Evolutionary conservation across 1,284 basidiomycete species (phyloP).

Genomic region (Sutorius eximius): DNA sequence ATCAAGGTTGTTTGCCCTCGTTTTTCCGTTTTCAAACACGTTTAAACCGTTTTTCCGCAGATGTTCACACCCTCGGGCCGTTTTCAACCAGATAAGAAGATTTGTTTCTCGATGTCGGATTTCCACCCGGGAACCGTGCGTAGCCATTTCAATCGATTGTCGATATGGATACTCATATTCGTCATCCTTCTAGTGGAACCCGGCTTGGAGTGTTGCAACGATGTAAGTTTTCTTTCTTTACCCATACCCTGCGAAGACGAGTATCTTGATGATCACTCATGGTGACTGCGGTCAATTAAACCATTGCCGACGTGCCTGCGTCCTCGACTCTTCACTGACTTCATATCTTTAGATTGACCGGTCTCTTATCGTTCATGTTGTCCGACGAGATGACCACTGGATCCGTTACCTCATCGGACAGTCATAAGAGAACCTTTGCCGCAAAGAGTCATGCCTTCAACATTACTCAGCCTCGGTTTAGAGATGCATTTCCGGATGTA

Average conservation of each 20-base stretch:
- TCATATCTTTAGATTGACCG: slow-evolving; percentile 71
- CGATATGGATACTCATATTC: not conserved
- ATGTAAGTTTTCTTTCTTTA: slow-evolving; percentile 57
- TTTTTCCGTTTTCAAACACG: not conserved
- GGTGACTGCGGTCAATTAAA: slow-evolving; percentile 15
- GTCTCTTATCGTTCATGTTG: slow-evolving; percentile 93
- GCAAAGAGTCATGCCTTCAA: slow-evolving; percentile 85
- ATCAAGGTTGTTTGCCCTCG: slow-evolving; percentile 74
- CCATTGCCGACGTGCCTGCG: slow-evolving; percentile 12
- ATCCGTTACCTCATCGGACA: slow-evolving; percentile 78
- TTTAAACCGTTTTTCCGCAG: slow-evolving; percentile 39
- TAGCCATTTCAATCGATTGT: slow-evolving; percentile 17
- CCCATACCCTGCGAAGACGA: slow-evolving; percentile 5
- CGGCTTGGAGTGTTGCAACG: slow-evolving; percentile 90
- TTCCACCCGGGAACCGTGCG: slow-evolving; percentile 88
- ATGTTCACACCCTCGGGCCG: slow-evolving; percentile 94
- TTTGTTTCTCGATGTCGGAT: slow-evolving; percentile 95
- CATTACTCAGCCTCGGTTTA: slow-evolving; percentile 75
- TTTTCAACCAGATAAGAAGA: slow-evolving; percentile 92
- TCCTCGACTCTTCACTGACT: slow-evolving; percentile 10
- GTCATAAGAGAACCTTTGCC: slow-evolving; percentile 79
- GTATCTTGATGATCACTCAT: slow-evolving; percentile 11
- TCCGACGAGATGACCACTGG: slow-evolving; percentile 97
- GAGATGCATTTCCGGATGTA: slow-evolving; percentile 83
- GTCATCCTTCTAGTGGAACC: slow-evolving; percentile 68